Conservation (phyloP, 192 early-diverging fungal species). For the Spinellus fusiger region DNA sequence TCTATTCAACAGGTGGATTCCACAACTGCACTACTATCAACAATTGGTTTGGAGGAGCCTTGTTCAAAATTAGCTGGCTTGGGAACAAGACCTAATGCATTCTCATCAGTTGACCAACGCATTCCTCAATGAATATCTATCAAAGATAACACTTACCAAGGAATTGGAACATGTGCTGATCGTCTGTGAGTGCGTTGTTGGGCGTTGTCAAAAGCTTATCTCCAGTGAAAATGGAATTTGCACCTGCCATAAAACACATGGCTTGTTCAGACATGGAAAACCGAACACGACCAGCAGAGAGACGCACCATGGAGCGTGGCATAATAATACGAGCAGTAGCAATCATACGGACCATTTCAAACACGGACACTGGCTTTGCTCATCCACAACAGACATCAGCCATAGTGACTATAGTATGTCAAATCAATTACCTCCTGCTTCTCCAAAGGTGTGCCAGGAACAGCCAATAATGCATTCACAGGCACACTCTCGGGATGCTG, state of each 20-base stretch:
- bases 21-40: no score
- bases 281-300: slow-evolving; percentile 70
- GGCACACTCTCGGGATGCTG: slow-evolving; percentile 76
- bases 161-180: slow-evolving; percentile 68
- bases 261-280: slow-evolving; percentile 61
- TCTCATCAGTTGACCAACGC: slow-evolving; percentile 1
- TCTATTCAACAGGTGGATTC: no score
- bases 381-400: background rate
- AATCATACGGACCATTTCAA: slow-evolving; percentile 83
- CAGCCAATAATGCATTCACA: slow-evolving; percentile 75
- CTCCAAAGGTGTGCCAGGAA: slow-evolving; percentile 73
- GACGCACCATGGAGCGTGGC: slow-evolving; percentile 71
- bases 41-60: no score
- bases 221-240: slow-evolving; percentile 82
- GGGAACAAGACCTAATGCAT: slow-evolving; percentile 31
- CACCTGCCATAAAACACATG: slow-evolving; percentile 77
- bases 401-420: background rate
- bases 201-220: slow-evolving; percentile 76
- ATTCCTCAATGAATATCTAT: background rate
- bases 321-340: slow-evolving; percentile 77
- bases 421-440: slow-evolving; percentile 49
- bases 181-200: slow-evolving; percentile 67
- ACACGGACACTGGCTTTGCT: slow-evolving; percentile 66
- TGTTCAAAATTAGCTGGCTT: slow-evolving; percentile 43
- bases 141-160: slow-evolving; percentile 33